Base-by-base conservation (phyloP, 352 stramenopile genomes). In the Pythium scleroteichum region DNA sequence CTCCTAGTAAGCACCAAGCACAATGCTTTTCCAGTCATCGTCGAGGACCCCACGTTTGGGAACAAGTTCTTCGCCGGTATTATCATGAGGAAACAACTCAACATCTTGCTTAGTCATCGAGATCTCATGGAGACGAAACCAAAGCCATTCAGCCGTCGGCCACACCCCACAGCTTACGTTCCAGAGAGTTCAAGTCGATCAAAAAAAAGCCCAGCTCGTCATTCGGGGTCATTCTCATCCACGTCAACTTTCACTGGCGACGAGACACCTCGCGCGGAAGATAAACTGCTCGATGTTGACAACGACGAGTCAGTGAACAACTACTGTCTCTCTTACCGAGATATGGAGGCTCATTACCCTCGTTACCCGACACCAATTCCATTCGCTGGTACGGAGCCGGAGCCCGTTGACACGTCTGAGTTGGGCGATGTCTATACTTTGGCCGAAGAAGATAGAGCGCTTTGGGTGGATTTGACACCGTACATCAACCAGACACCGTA, bases 401-500 rank as follows among this genome's bases (percentile, higher is more conserved):
- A 79, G 27, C 47, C 74, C 24, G 42, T 85, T 19, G 61, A 66
- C n/a, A 52, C 35, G 0, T 38, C 38, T 4, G 62, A 73, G n/a
- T 6, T 49, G 6, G 60, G 61, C 19, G 35, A 72, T 14, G 32
- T 67, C 24, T 89, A 89, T 51, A 87, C 77, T 14, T 54, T 95
- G 14, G 72, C 69, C 16, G 73, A 88, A 24, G 85, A 89, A 49
- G 93, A 99, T 53, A 73, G 95, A 9, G 88, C 89, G 29, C 76
- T 94, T 52, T 98, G 92, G 88, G 78, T 99, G 32, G 95, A 99
- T 68, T 76, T 99, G 26, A 90, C 96, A 44, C 96, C 97, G 1
- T 99, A 99, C 76, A 98, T 98, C 54, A 98, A 99, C 80, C 96
- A 97, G 53, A 97, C 95, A 35, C 95, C 96, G 51, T 98, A 98